Conservation (phyloP, 345 rosid species). For the Barbarea vulgaris region DNA sequence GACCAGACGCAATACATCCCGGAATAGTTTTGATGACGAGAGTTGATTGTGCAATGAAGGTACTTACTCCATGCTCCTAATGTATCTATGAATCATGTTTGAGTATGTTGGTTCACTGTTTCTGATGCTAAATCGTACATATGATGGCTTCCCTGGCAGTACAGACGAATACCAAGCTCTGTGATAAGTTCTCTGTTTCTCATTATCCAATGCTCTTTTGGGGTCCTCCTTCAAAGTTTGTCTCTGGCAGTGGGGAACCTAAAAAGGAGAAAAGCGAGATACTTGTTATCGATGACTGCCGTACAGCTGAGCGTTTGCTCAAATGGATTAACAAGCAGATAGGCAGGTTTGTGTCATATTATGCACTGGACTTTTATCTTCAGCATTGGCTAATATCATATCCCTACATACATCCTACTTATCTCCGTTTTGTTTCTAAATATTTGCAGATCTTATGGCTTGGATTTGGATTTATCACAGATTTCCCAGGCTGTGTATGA, state of each 20-base stretch:
- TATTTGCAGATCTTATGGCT: slow-evolving; percentile 68
- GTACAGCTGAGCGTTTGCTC: slow-evolving; percentile 86
- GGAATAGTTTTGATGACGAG: slow-evolving; percentile 84
- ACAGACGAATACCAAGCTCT: slow-evolving; percentile 86
- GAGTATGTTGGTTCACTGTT: slow-evolving; percentile 5
- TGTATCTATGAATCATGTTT: background rate
- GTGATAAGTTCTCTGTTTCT: slow-evolving; percentile 78
- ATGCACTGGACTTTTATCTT: background rate
- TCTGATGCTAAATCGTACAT: slow-evolving; percentile 26
- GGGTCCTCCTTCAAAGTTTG: slow-evolving; percentile 76
- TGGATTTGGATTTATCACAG: slow-evolving; percentile 65
- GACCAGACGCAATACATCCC: slow-evolving; percentile 93
- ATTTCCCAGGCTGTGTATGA: slow-evolving; percentile 93
- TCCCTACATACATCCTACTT: background rate
- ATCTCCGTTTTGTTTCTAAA: slow-evolving; percentile 4
- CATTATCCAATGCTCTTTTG: slow-evolving; percentile 97
- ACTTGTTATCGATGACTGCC: slow-evolving; percentile 61
- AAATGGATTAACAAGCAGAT: slow-evolving; percentile 88
- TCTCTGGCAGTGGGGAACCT: slow-evolving; percentile 60
- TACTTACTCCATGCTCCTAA: slow-evolving; percentile 29
- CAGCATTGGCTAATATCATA: background rate
- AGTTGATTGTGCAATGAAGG: slow-evolving; percentile 95
- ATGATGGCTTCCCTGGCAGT: slow-evolving; percentile 63
- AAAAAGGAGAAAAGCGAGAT: slow-evolving; percentile 61
- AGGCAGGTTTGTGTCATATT: slow-evolving; percentile 61